Evolutionary conservation across 108 stramenopile genomes (phyloP).

Genomic region (Mayamaea pseudoterrestris): DNA sequence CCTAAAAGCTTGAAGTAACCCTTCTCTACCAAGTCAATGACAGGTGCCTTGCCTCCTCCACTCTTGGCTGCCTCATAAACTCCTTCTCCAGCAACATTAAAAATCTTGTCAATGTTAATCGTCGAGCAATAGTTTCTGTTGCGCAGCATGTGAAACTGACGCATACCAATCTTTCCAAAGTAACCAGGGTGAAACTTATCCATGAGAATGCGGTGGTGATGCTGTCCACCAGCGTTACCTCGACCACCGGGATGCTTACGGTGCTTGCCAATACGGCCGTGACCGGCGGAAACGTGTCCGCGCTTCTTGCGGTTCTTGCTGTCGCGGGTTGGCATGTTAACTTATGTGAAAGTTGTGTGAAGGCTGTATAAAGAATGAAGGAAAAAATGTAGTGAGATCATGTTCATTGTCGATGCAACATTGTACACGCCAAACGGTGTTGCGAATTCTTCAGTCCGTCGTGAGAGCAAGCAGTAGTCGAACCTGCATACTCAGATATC

Average conservation of each 20-base stretch:
- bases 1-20: slow-evolving; percentile 99
- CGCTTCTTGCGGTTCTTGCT: slow-evolving; percentile 97
- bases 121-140: slow-evolving; percentile 90
- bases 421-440: no score
- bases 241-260: slow-evolving; percentile 99
- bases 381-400: no score
- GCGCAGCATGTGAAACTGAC: slow-evolving; percentile 91
- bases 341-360: no score
- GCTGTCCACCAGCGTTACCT: slow-evolving; percentile 99
- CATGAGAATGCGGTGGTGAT: slow-evolving; percentile 97
- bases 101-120: slow-evolving; percentile 97
- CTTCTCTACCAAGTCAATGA: slow-evolving; percentile 89
- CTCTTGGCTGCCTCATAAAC: slow-evolving; percentile 95
- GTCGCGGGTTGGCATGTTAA: slow-evolving; percentile 86
- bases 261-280: slow-evolving; percentile 99
- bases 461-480: no score
- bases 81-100: slow-evolving; percentile 91
- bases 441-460: no score
- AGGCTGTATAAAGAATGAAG: slow-evolving; percentile 1
- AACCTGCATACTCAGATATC: no score
- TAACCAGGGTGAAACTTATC: slow-evolving; percentile 99
- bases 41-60: slow-evolving; percentile 93
- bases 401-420: no score
- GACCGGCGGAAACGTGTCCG: slow-evolving; percentile 97
- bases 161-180: slow-evolving; percentile 99